Base-by-base conservation (phyloP, 257 asterid genomes). In the Lycium ferocissimum region DNA sequence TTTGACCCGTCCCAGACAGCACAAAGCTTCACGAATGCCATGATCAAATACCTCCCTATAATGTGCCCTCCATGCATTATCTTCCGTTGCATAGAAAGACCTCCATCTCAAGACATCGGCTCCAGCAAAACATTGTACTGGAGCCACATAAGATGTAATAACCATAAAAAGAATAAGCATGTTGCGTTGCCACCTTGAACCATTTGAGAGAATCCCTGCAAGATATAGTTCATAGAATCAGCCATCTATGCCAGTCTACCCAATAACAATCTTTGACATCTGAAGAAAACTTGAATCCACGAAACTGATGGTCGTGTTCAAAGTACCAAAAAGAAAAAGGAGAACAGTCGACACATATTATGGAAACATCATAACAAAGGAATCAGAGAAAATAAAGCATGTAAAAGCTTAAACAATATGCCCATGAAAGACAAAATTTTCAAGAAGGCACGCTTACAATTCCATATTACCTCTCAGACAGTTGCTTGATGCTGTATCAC, bases 21-120 rank as follows among this genome's bases (percentile, higher is more conserved):
- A 87, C 65, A 87, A 85, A 66, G 90, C 88, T 73, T 85, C 86
- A 59, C 90, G 88, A 69, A 87, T 87, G 80, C 90, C 88, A 83
- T 87, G 84, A 67, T 87, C 90, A 58, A 87, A 87, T 69, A 87
- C 72, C 83, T 87, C 90, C 86, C 85, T 73, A 67, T 87, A 87
- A 70, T 87, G 90, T 54, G 90, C 90, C 90, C 83, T 85, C 90
- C 88, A 87, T 17, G 86, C 70, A 56, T 82, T 82, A n/a, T 86
- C 83, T 71, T 87, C 90, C 14, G 86, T 83, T 78, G 88, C 84
- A 85, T 85, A 87, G 84, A 85, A 87, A 61, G 88, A 85, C 75
- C 90, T 87, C 90, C 90, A 87, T 78, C 86, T 87, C 83, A 87
- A 83, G 43, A 87, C 86, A 63, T 82, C 86, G 0, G 90, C 84